These are phyloP conservation scores for Celoporthe dispersa DNA, from an alignment of 2,329 filamentous ascomycete species.

Conservation along the genomic window DNA sequence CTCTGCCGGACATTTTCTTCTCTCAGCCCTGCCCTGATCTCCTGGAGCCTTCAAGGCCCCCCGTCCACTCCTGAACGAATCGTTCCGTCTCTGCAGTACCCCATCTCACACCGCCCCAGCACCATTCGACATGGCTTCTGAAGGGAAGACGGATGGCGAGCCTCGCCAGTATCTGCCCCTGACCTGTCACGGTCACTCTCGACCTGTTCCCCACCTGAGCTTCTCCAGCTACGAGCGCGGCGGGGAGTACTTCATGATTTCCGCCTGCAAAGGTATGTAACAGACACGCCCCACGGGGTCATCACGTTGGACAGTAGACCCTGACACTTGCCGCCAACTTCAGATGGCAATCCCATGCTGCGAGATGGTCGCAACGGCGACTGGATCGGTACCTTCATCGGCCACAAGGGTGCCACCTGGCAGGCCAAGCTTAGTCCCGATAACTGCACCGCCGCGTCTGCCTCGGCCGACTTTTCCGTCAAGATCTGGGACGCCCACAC, in stretches of 20 bases:
- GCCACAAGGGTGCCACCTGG: conserved; percentile 98
- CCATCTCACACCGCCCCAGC: not conserved
- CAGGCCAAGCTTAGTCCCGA: conserved; percentile 90
- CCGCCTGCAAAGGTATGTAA: conserved; percentile 79
- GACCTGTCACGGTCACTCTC: conserved; percentile 92
- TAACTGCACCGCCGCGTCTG: conserved; percentile 86
- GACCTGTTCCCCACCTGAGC: conserved; percentile 87
- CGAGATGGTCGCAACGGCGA: conserved; percentile 94
- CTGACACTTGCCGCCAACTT: conserved; percentile 25
- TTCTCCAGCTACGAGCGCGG: conserved; percentile 85
- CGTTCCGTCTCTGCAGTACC: not conserved
- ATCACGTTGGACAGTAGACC: not conserved
- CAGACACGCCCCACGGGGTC: not conserved
- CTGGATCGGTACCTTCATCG: conserved; percentile 98
- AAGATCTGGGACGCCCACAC: conserved; percentile 98
- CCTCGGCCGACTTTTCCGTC: conserved; percentile 93
- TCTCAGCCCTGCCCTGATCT: conserved; percentile 9
- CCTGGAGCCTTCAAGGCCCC: conserved; percentile 23
- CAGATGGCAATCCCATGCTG: conserved; percentile 98
- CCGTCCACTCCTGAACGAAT: conserved; percentile 26
- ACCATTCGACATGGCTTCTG: conserved; percentile 36
- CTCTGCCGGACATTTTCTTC: conserved; percentile 15
- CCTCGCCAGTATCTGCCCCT: conserved; percentile 75
- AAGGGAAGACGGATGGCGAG: conserved; percentile 24
- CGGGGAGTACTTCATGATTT: conserved; percentile 88